Percentiles rank a stretch among this genome's conserved stretches.
phyloP scores from a whole-genome alignment of 257 asterid genomes.

The Primulina eburnea region DNA sequence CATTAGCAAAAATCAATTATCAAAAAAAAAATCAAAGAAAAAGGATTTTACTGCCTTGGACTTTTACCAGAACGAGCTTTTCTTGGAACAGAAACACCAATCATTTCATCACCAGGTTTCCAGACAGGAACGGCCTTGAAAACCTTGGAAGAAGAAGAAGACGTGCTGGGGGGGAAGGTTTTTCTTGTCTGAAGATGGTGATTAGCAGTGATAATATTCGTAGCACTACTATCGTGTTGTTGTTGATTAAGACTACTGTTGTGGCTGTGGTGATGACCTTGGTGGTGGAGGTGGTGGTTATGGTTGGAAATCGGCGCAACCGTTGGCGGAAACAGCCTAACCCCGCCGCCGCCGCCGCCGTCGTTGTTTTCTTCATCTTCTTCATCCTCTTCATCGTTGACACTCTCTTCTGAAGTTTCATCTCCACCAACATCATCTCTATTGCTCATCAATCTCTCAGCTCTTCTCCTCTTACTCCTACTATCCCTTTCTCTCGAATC shows the following conservation, averaged over 20 bases:
- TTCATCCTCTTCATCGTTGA: slow-evolving; percentile 77
- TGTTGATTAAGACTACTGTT: slow-evolving; percentile 45
- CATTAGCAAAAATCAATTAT: slow-evolving; percentile 24
- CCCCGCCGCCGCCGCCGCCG: slow-evolving; percentile 29
- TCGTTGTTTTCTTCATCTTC: slow-evolving; percentile 49
- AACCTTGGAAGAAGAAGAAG: slow-evolving; percentile 41
- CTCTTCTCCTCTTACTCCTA: slow-evolving; percentile 66
- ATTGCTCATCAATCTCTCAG: slow-evolving; percentile 53
- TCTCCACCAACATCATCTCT: slow-evolving; percentile 57
- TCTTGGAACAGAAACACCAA: slow-evolving; percentile 88
- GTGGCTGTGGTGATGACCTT: slow-evolving; percentile 30
- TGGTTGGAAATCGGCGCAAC: slow-evolving; percentile 38
- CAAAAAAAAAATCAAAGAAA: slow-evolving; percentile 2
- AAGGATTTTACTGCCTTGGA: not conserved
- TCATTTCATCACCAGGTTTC: slow-evolving; percentile 93
- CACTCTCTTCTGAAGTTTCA: slow-evolving; percentile 84
- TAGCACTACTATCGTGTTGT: slow-evolving; percentile 33
- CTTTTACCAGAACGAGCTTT: slow-evolving; percentile 87
- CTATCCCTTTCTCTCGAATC: slow-evolving; percentile 51
- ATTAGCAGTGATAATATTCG: slow-evolving; percentile 26
- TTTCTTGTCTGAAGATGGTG: slow-evolving; percentile 64
- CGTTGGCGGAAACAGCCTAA: slow-evolving; percentile 47
- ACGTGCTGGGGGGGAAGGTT: slow-evolving; percentile 47
- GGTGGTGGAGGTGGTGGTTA: slow-evolving; percentile 23
- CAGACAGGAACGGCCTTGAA: slow-evolving; percentile 69